Evolutionary conservation across 352 stramenopile species (phyloP).

Genomic region (Globisporangium echinulatum): DNA sequence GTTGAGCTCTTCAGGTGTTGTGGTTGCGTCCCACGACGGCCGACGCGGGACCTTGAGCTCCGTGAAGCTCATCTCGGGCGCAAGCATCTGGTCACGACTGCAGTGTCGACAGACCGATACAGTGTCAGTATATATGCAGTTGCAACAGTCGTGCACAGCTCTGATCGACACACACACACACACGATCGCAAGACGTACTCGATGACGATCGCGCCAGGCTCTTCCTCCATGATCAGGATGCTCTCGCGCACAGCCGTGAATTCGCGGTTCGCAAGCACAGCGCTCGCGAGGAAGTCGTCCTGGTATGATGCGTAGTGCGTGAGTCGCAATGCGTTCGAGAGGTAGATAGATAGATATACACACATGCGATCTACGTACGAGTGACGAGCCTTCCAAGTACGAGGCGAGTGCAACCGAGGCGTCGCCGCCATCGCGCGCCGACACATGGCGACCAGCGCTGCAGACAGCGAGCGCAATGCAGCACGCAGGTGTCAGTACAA

Average conservation of each 20-base stretch:
- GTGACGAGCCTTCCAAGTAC: slow-evolving; percentile 80
- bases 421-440: slow-evolving; percentile 72
- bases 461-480: background rate
- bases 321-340: background rate
- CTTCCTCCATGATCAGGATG: slow-evolving; percentile 74
- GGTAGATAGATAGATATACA: no score
- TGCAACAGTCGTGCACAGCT: no score
- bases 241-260: slow-evolving; percentile 90
- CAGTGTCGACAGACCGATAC: background rate
- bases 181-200: slow-evolving; percentile 30
- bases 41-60: slow-evolving; percentile 96
- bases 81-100: slow-evolving; percentile 44
- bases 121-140: background rate
- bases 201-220: slow-evolving; percentile 51
- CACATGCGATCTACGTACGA: slow-evolving; percentile 26
- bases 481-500: background rate
- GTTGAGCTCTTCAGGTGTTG: slow-evolving; percentile 95
- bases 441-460: slow-evolving; percentile 81
- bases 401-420: slow-evolving; percentile 75
- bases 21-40: slow-evolving; percentile 92
- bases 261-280: slow-evolving; percentile 87
- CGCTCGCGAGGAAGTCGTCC: slow-evolving; percentile 92
- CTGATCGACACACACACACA: no score
- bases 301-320: slow-evolving; percentile 10
- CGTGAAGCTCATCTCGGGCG: slow-evolving; percentile 87